A percentile compares a stretch with the other conserved stretches of the same genome.
These are phyloP conservation scores for Lipomyces kockii DNA, from an alignment of 805 yeast species.

Conservation along the genomic window DNA sequence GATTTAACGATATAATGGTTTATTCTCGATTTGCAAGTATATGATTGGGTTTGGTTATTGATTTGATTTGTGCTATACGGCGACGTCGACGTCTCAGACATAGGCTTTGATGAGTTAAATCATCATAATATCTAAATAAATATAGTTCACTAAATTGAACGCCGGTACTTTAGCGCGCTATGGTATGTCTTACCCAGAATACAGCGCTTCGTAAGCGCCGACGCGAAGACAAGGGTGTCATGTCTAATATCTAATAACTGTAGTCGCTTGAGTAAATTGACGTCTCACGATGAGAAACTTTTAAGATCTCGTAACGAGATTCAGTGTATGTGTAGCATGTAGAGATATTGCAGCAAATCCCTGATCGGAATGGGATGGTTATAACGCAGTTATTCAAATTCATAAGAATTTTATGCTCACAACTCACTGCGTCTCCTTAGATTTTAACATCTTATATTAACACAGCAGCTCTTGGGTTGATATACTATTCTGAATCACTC, in stretches of 20 bases:
- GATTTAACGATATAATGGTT: neutral
- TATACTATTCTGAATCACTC: constrained; percentile 56
- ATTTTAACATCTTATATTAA: neutral
- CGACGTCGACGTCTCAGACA: neutral
- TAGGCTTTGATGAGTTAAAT: neutral
- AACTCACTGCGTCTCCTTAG: too few relatives aligned
- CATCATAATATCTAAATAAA: neutral
- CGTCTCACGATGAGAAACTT: neutral
- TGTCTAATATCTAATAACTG: too few relatives aligned
- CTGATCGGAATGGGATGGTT: neutral
- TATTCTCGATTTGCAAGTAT: neutral
- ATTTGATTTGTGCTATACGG: neutral
- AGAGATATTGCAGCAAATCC: neutral
- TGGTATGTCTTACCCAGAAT: too few relatives aligned
- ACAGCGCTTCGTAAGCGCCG: too few relatives aligned
- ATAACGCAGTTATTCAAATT: neutral
- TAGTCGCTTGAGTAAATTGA: too few relatives aligned
- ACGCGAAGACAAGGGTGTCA: too few relatives aligned
- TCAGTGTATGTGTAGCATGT: neutral
- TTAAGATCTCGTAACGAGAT: neutral
- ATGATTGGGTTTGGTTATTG: neutral
- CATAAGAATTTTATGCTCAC: too few relatives aligned
- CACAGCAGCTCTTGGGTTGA: neutral
- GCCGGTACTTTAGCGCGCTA: too few relatives aligned
- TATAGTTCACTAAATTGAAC: neutral